Evolutionary conservation across 2,329 filamentous ascomycete genomes (phyloP).

Genomic region (Septoria linicola): DNA sequence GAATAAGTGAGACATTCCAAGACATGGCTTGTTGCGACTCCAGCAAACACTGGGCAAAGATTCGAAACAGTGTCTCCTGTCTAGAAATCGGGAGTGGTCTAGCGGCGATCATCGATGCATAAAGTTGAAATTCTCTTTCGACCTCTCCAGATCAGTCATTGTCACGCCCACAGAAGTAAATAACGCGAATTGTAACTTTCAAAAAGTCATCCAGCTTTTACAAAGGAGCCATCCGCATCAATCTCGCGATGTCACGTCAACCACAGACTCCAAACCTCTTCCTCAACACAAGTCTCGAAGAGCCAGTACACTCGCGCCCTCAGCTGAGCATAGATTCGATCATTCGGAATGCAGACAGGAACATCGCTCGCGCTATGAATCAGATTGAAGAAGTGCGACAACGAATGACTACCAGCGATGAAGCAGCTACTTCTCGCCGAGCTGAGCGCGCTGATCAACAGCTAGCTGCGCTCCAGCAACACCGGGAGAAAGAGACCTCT

Average conservation of each 20-base stretch:
- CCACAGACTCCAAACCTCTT: conserved; percentile 1
- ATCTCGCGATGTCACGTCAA: not conserved
- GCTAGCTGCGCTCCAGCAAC: not conserved
- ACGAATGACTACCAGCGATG: not conserved
- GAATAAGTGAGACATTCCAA: too few species aligned
- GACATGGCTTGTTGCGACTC: too few species aligned
- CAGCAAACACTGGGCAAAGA: too few species aligned
- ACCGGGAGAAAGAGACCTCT: not conserved
- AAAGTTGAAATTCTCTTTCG: too few species aligned
- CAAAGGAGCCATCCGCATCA: too few species aligned
- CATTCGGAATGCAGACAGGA: not conserved
- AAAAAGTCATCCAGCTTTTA: not conserved
- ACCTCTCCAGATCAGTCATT: too few species aligned
- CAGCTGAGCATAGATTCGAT: not conserved
- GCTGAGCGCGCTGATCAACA: not conserved
- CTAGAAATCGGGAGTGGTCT: too few species aligned
- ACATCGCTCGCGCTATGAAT: not conserved
- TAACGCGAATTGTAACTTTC: not conserved
- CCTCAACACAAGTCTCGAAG: conserved; percentile 6
- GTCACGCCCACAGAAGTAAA: not conserved
- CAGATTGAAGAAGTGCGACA: not conserved
- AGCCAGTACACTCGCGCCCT: not conserved
- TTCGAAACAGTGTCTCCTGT: too few species aligned
- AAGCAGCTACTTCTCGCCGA: too few species aligned
- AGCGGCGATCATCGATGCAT: too few species aligned